These are phyloP conservation scores for Myriosclerotinia duriaeana DNA, from an alignment of 2,329 filamentous ascomycete genomes.

Conservation along the genomic window DNA sequence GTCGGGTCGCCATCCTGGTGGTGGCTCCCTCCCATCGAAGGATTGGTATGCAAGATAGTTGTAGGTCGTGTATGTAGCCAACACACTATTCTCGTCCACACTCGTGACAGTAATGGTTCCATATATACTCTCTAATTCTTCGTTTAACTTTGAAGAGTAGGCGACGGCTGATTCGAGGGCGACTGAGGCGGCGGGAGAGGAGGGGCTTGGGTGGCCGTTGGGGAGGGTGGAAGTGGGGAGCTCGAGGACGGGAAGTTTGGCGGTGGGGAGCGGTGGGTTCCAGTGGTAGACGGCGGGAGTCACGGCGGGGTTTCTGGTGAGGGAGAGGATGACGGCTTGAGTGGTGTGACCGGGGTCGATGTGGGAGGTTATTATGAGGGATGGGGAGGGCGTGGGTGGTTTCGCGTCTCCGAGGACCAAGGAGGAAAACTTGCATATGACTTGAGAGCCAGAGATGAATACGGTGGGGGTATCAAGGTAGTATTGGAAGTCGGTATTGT, in stretches of 20 bases:
- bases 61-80: neutral
- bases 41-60: neutral
- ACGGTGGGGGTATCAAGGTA: neutral
- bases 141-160: neutral
- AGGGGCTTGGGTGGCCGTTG: neutral
- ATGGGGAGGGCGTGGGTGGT: neutral
- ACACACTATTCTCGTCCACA: neutral
- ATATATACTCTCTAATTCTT: neutral
- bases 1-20: neutral
- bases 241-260: neutral
- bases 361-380: neutral
- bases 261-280: neutral
- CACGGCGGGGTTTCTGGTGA: neutral
- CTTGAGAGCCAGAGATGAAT: neutral
- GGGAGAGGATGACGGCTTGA: neutral
- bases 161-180: neutral
- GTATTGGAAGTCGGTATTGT: neutral
- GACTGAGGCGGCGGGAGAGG: neutral
- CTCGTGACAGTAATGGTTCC: neutral
- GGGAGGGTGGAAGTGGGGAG: neutral
- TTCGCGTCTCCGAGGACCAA: neutral
- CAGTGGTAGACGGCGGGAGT: neutral
- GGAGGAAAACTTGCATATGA: conserved; percentile 2
- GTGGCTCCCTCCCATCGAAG: neutral
- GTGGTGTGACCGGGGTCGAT: neutral